These are phyloP conservation scores for grape (Vitis vinifera) DNA, from an alignment of 164 flowering plant species.

Conservation along the genomic window ASM3070453v1 NC_081823.1:2881001-2881500, in stretches of 20 bases:
- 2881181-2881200: conserved; percentile 54
- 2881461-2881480: neutral
- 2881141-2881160: conserved; percentile 30
- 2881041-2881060: conserved; percentile 43
- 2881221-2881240: conserved; percentile 5
- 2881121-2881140: neutral
- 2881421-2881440: neutral
- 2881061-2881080: conserved; percentile 23
- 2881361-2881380: neutral
- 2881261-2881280: conserved; percentile 39
- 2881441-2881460: neutral
- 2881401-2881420: neutral
- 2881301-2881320: conserved; percentile 16
- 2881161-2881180: conserved; percentile 50
- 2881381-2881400: neutral
- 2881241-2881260: conserved; percentile 37
- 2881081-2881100: neutral
- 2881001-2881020: neutral
- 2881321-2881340: conserved; percentile 44
- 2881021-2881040: neutral
- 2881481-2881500: neutral
- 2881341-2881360: neutral
- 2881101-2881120: too few relatives aligned
- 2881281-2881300: conserved; percentile 33
- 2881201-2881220: conserved; percentile 39